Evolutionary conservation across 441 rosid species (phyloP), one percentile per base, ranked within the genome.

Genomic region (Pelargonium australe): DNA sequence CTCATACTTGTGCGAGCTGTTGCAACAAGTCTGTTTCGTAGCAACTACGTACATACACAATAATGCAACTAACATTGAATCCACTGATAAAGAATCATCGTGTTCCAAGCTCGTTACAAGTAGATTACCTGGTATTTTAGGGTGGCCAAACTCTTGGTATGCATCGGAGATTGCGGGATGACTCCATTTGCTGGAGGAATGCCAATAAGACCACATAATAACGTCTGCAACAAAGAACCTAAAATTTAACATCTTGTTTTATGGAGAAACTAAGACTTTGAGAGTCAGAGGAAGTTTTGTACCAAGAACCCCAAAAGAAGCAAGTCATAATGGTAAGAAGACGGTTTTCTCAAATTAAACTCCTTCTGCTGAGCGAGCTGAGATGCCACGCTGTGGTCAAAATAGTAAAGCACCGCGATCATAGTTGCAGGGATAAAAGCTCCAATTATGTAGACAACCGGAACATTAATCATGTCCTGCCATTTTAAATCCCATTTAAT

Each of bases 141-240:
- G 66, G 91, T 87, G 41, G 92, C 90, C 75, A 88, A 81, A 79
- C 88, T 82, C 80, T 86, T 88, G 3, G 94, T 88, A 72, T 88
- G 94, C 94, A 88, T 89, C 19, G 95, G 95, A 70, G 95, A 89
- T 72, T 89, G 92, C 5, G 95, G 95, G 74, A 89, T 89, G 60
- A 89, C 95, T 57, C 95, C 95, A 74, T 89, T 89, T 45, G 95
- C 80, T 65, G 95, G 92, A 23, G 95, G 95, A 72, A 89, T 87
- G 76, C 95, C 95, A 70, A 89, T 76, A 45, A 89, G 91, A 63
- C 95, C 95, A 10, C 95, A 86, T 37, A 89, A 44, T 63, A 89
- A 83, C 61, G 84, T 86, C 95, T 89, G 77, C 34, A 65, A 60
- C 70, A 65, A n/a, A 45, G 7, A 63, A 70, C 9, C 8, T 40